A percentile compares a stretch with the other conserved stretches of the same genome.
Evolutionary conservation across 2,329 filamentous ascomycete species (phyloP).

Genomic region (Cordyceps tenuipes): DNA sequence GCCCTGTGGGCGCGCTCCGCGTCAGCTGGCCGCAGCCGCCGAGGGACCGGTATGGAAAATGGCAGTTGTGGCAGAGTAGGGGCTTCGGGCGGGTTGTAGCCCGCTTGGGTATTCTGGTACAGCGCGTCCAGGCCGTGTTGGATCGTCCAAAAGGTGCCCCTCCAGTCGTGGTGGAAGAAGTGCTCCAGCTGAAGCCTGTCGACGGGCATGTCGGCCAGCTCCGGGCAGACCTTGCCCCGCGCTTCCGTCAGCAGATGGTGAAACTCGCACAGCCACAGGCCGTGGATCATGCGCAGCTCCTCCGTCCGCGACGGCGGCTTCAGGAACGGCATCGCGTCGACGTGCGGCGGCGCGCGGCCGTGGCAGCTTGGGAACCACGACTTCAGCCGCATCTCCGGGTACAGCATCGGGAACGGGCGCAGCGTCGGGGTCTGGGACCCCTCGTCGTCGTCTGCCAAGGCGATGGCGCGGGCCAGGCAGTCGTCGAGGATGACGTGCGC

Average conservation of each 20-base stretch:
- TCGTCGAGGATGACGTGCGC: not conserved
- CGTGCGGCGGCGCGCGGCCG: not conserved
- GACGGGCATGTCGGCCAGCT: not conserved
- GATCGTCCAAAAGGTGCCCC: not conserved
- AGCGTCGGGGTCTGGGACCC: not conserved
- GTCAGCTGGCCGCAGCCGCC: not conserved
- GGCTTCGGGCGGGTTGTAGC: too few species aligned
- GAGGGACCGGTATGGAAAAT: not conserved
- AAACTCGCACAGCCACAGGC: not conserved
- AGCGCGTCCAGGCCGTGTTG: not conserved
- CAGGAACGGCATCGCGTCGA: not conserved
- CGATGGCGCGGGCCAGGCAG: not conserved
- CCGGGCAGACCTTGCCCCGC: not conserved
- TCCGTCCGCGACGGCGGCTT: not conserved
- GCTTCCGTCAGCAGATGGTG: not conserved
- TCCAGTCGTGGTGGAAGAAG: not conserved
- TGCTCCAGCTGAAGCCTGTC: not conserved
- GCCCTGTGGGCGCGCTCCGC: too few species aligned
- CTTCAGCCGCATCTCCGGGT: not conserved
- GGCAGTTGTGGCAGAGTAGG: not conserved
- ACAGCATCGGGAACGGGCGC: not conserved
- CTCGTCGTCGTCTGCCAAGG: not conserved
- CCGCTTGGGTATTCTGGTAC: too few species aligned
- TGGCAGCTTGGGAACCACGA: too few species aligned
- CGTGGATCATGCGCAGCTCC: not conserved